These are phyloP conservation scores for Lumnitzera racemosa DNA, from an alignment of 345 rosid genomes.

Conservation along the genomic window DNA sequence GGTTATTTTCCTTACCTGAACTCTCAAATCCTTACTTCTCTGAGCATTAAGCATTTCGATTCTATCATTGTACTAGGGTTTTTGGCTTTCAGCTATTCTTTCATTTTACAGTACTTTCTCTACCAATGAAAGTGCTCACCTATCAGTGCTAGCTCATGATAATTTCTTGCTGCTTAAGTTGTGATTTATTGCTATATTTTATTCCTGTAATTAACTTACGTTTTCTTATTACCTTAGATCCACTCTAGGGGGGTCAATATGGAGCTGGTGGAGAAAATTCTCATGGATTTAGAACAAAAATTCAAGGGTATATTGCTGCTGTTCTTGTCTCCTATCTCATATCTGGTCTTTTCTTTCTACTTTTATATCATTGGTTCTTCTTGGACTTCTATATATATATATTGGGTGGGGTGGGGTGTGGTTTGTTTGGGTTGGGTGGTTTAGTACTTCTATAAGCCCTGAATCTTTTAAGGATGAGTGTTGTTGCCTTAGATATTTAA, in stretches of 20 bases:
- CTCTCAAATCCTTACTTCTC: too few species aligned
- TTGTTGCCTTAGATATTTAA: too few species aligned
- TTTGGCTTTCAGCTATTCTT: too few species aligned
- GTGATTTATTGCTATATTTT: background rate
- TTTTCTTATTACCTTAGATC: slow-evolving; percentile 37
- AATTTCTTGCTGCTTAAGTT: background rate
- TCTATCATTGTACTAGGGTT: too few species aligned
- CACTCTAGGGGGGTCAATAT: slow-evolving; percentile 70
- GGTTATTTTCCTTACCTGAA: too few species aligned
- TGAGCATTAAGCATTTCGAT: too few species aligned
- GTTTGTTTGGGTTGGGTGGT: too few species aligned
- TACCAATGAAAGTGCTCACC: background rate
- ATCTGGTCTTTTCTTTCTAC: background rate
- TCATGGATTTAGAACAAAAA: slow-evolving; percentile 60
- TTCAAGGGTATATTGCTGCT: slow-evolving; percentile 39
- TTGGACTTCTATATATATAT: background rate
- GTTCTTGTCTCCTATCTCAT: slow-evolving; percentile 1
- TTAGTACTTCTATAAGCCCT: too few species aligned
- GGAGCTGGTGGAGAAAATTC: slow-evolving; percentile 66
- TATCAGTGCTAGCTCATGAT: too few species aligned
- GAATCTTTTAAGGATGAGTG: too few species aligned
- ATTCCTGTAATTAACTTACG: background rate
- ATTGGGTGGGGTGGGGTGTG: too few species aligned
- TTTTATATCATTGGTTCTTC: background rate
- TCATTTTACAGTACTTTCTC: too few species aligned